phyloP scores from a whole-genome alignment of 805 yeast species.

The Myxozyma mucilagina region DNA sequence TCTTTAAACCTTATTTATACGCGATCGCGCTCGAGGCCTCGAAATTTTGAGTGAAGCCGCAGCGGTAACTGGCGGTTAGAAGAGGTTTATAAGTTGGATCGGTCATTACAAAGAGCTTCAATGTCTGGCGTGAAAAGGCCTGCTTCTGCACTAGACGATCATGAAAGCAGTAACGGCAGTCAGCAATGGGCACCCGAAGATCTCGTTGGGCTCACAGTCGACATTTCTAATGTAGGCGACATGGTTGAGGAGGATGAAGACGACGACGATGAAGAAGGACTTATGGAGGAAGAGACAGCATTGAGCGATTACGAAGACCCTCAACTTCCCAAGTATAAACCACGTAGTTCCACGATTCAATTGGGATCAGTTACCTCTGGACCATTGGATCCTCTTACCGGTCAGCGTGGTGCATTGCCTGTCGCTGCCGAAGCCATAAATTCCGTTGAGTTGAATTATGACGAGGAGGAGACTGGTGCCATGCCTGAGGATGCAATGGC shows the following conservation, averaged over 20 bases:
- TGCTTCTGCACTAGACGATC: neutral
- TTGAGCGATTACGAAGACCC: slow-evolving; percentile 10
- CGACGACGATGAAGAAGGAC: slow-evolving; percentile 7
- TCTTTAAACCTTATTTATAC: neutral
- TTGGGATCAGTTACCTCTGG: slow-evolving; percentile 32
- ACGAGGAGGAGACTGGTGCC: slow-evolving; percentile 16
- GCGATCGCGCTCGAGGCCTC: neutral
- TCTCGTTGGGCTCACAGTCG: slow-evolving; percentile 3
- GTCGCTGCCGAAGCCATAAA: neutral
- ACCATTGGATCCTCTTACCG: slow-evolving; percentile 35
- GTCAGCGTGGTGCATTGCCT: slow-evolving; percentile 41
- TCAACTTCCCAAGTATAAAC: neutral
- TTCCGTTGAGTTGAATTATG: slow-evolving; percentile 15
- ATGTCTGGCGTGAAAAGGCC: slow-evolving; percentile 6
- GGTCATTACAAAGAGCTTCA: neutral
- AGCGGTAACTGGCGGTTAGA: too few relatives aligned
- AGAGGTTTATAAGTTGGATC: neutral
- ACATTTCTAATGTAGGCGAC: neutral
- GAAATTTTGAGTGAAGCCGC: too few relatives aligned
- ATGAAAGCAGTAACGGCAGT: neutral
- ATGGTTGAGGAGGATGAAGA: slow-evolving; percentile 4
- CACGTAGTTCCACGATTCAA: slow-evolving; percentile 15
- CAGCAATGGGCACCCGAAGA: neutral
- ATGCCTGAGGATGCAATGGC: slow-evolving; percentile 25
- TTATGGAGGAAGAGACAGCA: slow-evolving; percentile 11